phyloP scores from a whole-genome alignment of 495 filamentous ascomycete genomes.

The Neurospora sp. region DNA sequence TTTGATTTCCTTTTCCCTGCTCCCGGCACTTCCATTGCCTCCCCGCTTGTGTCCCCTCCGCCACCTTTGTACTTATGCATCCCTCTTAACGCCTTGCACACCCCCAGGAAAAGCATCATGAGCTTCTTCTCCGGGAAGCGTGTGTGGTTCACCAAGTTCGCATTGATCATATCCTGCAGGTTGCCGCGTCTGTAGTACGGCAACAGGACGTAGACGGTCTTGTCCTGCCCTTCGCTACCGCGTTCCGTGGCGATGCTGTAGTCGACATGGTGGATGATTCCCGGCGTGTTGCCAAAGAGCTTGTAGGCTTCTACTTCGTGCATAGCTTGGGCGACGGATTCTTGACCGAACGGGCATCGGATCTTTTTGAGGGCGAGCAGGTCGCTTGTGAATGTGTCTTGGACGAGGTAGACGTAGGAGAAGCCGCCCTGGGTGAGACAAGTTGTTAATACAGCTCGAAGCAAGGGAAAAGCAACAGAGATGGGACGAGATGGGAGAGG shows the following conservation, averaged over 20 bases:
- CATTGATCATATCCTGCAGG: slow-evolving; percentile 95
- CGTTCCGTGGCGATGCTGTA: slow-evolving; percentile 52
- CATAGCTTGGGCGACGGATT: slow-evolving; percentile 87
- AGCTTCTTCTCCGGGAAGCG: slow-evolving; percentile 78
- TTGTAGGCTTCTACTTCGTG: slow-evolving; percentile 96
- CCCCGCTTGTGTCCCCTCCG: slow-evolving; percentile 24
- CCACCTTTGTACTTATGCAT: slow-evolving; percentile 78
- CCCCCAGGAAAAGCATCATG: slow-evolving; percentile 84
- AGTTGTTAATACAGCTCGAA: not conserved
- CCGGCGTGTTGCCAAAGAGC: slow-evolving; percentile 68
- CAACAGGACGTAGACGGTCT: slow-evolving; percentile 93
- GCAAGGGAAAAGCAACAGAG: not conserved
- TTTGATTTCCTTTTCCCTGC: slow-evolving; percentile 42
- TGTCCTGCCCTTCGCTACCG: slow-evolving; percentile 51
- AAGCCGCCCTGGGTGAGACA: slow-evolving; percentile 65
- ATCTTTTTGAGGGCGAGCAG: slow-evolving; percentile 97
- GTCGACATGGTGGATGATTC: slow-evolving; percentile 88
- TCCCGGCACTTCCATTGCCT: slow-evolving; percentile 39
- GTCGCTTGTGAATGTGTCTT: slow-evolving; percentile 69
- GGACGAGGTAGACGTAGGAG: slow-evolving; percentile 96
- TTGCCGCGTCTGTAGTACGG: slow-evolving; percentile 94
- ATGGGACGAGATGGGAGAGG: not conserved
- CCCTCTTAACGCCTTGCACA: slow-evolving; percentile 73
- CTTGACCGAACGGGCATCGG: slow-evolving; percentile 89
- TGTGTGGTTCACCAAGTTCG: slow-evolving; percentile 95